Evolutionary conservation across 441 rosid genomes (phyloP).

Genomic region (Flueggea neowawraea): DNA sequence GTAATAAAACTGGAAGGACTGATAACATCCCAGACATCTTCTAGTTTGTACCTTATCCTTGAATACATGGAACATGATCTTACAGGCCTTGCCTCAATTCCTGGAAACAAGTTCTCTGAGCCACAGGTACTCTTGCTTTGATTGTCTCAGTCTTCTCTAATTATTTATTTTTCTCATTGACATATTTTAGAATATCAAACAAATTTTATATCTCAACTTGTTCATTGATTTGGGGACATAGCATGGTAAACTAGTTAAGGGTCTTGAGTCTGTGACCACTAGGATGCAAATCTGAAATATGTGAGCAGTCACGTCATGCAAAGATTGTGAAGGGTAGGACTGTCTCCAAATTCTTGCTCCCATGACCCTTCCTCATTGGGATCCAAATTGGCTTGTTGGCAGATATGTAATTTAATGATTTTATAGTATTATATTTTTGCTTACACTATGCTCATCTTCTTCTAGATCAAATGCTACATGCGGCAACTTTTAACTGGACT

Average conservation of each 20-base stretch:
- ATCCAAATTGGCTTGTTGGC: not conserved
- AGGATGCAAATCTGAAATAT: no score
- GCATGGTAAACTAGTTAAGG: no score
- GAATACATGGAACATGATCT: conserved; percentile 99
- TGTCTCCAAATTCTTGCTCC: not conserved
- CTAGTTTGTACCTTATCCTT: conserved; percentile 85
- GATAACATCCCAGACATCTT: conserved; percentile 71
- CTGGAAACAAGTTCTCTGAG: conserved; percentile 74
- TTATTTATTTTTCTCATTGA: not conserved
- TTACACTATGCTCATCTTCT: conserved; percentile 8
- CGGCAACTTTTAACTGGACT: conserved; percentile 90
- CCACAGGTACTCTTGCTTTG: conserved; percentile 61
- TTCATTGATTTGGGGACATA: no score
- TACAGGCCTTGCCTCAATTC: conserved; percentile 78
- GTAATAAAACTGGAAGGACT: conserved; percentile 79
- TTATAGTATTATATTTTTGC: not conserved
- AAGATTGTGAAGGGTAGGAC: not conserved
- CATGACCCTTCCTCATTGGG: not conserved
- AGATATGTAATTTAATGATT: not conserved
- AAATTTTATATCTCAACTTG: no score
- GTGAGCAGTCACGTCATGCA: not conserved
- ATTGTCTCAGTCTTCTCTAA: not conserved
- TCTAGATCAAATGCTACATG: conserved; percentile 96
- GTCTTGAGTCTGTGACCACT: no score
- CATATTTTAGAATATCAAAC: no score